A percentile compares a stretch with the other conserved stretches of the same genome.
These are phyloP conservation scores for Phytophthora constricta DNA, from an alignment of 352 stramenopile species.

Conservation along the genomic window DNA sequence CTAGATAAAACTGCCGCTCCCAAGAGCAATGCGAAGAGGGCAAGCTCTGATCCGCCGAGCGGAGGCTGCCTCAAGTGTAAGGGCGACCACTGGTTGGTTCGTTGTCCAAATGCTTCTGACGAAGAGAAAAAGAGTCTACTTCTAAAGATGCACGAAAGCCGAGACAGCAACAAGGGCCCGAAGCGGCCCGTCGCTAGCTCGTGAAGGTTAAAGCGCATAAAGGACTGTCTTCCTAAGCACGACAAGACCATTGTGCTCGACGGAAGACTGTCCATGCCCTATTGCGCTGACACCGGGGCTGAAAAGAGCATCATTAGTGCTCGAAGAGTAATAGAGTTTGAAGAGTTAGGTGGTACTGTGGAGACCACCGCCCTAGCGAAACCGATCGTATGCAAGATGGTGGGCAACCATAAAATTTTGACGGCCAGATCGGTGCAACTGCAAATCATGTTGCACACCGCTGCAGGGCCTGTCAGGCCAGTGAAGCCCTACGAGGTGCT, in stretches of 20 bases:
- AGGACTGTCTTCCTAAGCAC: slow-evolving; percentile 18
- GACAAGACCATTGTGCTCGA: slow-evolving; percentile 22
- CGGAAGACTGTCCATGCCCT: slow-evolving; percentile 22
- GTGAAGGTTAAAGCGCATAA: slow-evolving; percentile 27
- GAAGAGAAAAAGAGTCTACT: slow-evolving; percentile 24
- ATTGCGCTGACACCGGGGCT: slow-evolving; percentile 22
- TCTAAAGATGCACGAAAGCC: slow-evolving; percentile 5
- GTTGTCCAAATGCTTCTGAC: slow-evolving; percentile 1
- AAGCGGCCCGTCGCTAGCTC: background rate
- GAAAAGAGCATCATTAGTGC: slow-evolving; percentile 24
- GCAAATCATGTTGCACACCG: slow-evolving; percentile 12
- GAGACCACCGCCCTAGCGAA: slow-evolving; percentile 8
- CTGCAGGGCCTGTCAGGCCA: slow-evolving; percentile 6
- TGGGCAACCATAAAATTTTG: slow-evolving; percentile 10
- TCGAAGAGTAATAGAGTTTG: slow-evolving; percentile 18
- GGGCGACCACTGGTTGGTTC: slow-evolving; percentile 14
- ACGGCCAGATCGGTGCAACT: background rate
- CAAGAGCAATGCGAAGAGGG: too few relatives aligned
- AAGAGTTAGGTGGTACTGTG: slow-evolving; percentile 11
- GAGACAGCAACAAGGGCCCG: slow-evolving; percentile 6
- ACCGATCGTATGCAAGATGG: slow-evolving; percentile 14
- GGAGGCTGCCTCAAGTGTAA: slow-evolving; percentile 20
- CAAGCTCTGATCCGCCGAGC: background rate
- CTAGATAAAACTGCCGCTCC: background rate
- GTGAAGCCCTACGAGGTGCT: slow-evolving; percentile 9